A percentile compares a stretch with the other conserved stretches of the same genome.
Conservation (phyloP, 495 filamentous ascomycete species). For the Penicillium cinerascens region DNA sequence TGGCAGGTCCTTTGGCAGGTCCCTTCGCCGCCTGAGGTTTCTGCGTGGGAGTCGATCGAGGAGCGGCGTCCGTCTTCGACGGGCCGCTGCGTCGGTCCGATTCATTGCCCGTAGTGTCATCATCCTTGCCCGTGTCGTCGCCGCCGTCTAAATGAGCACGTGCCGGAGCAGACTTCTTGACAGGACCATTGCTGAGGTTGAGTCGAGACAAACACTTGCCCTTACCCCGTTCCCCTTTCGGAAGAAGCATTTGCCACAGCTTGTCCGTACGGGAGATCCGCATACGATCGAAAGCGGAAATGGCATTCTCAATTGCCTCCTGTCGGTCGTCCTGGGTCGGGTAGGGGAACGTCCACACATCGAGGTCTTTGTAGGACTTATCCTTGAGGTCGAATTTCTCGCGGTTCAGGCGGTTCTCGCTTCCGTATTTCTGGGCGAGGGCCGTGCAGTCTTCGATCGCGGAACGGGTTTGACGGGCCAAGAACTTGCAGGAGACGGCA, state of each 20-base stretch:
- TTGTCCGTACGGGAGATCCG: slow-evolving; percentile 68
- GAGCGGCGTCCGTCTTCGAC: slow-evolving; percentile 48
- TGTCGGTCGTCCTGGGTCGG: slow-evolving; percentile 63
- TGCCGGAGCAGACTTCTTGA: slow-evolving; percentile 50
- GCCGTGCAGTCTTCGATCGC: slow-evolving; percentile 55
- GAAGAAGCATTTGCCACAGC: slow-evolving; percentile 76
- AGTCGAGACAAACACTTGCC: slow-evolving; percentile 77
- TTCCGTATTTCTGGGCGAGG: slow-evolving; percentile 51
- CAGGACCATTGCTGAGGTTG: slow-evolving; percentile 54
- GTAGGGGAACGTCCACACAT: slow-evolving; percentile 77
- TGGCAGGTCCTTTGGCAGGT: slow-evolving; percentile 58
- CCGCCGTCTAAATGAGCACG: slow-evolving; percentile 55
- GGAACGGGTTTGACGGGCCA: slow-evolving; percentile 54
- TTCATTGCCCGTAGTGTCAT: slow-evolving; percentile 48
- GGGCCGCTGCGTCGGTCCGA: slow-evolving; percentile 48
- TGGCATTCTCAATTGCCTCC: slow-evolving; percentile 78
- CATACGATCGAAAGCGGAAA: slow-evolving; percentile 74
- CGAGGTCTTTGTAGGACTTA: slow-evolving; percentile 74
- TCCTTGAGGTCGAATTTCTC: slow-evolving; percentile 68
- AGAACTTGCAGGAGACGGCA: slow-evolving; percentile 54
- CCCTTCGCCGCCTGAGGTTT: slow-evolving; percentile 63
- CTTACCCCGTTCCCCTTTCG: slow-evolving; percentile 71
- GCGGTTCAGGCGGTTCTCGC: slow-evolving; percentile 56
- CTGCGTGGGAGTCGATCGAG: slow-evolving; percentile 51
- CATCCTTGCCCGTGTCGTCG: slow-evolving; percentile 44